Conservation (phyloP, 2,329 filamentous ascomycete species). For the Diaporthe vaccinii region DNA sequence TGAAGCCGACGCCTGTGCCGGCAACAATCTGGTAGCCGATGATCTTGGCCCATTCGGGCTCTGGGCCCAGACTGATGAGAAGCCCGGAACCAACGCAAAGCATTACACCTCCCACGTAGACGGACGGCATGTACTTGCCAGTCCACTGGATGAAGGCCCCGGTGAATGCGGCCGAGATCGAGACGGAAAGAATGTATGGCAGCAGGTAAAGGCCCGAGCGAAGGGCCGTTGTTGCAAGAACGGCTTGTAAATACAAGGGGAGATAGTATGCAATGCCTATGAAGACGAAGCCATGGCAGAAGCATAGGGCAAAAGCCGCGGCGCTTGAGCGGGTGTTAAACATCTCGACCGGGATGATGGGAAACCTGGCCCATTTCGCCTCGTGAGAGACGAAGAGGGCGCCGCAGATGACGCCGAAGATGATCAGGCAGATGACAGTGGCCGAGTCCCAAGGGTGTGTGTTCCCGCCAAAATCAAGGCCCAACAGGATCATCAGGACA, state of each 20-base stretch:
- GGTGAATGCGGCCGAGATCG: slow-evolving; percentile 36
- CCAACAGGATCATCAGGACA: slow-evolving; percentile 75
- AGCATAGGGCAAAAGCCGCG: slow-evolving; percentile 45
- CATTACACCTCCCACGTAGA: slow-evolving; percentile 63
- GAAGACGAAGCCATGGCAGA: slow-evolving; percentile 46
- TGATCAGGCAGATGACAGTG: slow-evolving; percentile 69
- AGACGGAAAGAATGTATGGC: slow-evolving; percentile 65
- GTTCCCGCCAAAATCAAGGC: slow-evolving; percentile 76
- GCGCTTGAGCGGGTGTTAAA: slow-evolving; percentile 68
- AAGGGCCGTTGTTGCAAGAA: slow-evolving; percentile 63
- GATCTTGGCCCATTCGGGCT: slow-evolving; percentile 58
- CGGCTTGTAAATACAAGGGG: slow-evolving; percentile 77
- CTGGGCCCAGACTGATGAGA: slow-evolving; percentile 64
- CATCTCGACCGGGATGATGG: slow-evolving; percentile 72
- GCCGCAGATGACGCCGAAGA: slow-evolving; percentile 66
- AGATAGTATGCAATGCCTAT: slow-evolving; percentile 76
- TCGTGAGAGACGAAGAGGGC: slow-evolving; percentile 69
- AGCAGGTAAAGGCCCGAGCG: slow-evolving; percentile 69
- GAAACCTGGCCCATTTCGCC: slow-evolving; percentile 70
- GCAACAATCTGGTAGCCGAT: slow-evolving; percentile 67
- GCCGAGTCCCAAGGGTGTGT: slow-evolving; percentile 70
- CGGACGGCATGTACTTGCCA: slow-evolving; percentile 67
- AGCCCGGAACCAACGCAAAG: slow-evolving; percentile 70
- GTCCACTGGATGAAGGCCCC: slow-evolving; percentile 59
- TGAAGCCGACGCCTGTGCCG: slow-evolving; percentile 69